Conservation (phyloP, 371 early-diverging fungal species). For the Smittium culicis region DNA sequence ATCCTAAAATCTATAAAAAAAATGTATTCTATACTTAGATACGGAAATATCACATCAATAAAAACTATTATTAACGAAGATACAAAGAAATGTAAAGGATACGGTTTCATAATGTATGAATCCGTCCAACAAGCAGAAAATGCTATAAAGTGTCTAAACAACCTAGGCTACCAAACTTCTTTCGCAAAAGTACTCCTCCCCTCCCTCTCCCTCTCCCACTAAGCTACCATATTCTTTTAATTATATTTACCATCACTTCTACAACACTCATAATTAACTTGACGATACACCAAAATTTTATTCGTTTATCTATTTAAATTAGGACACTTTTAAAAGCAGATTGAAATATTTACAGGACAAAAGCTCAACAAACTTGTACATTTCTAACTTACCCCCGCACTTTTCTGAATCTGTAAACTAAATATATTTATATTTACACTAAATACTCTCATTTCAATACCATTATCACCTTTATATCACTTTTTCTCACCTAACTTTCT, state of each 20-base stretch:
- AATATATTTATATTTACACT: not conserved
- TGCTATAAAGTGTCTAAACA: conserved; percentile 56
- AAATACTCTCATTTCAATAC: not conserved
- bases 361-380: conserved; percentile 64
- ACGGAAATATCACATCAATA: conserved; percentile 64
- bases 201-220: not conserved
- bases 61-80: conserved; percentile 71
- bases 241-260: too few relatives aligned
- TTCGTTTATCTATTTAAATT: conserved; percentile 1
- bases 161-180: conserved; percentile 51
- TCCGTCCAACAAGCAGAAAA: conserved; percentile 45
- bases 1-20: too few relatives aligned
- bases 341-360: conserved; percentile 61
- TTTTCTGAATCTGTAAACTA: conserved; percentile 48
- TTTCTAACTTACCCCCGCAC: conserved; percentile 64
- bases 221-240: too few relatives aligned
- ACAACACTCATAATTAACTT: too few relatives aligned
- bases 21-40: conserved; percentile 35
- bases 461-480: not conserved
- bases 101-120: conserved; percentile 82
- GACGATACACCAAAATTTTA: too few relatives aligned
- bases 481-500: conserved; percentile 1
- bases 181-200: conserved; percentile 45
- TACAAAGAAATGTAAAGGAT: conserved; percentile 73
- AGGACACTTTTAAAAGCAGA: conserved; percentile 65